phyloP scores from a whole-genome alignment of 2,329 filamentous ascomycete species.

The Drechslerella dactyloides region DNA sequence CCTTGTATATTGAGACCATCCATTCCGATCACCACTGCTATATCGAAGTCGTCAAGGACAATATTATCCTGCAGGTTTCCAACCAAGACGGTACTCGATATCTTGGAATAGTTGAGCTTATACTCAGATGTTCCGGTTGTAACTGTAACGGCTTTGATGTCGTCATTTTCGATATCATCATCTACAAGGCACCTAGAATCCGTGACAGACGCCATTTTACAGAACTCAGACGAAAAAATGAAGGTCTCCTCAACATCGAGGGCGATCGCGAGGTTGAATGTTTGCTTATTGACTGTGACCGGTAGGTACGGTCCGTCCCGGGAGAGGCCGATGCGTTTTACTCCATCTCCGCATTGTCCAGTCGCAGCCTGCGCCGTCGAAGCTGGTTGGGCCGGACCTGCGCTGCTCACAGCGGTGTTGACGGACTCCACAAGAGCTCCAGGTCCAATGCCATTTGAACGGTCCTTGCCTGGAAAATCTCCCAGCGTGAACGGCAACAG shows the following conservation, averaged over 20 bases:
- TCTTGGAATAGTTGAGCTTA: slow-evolving; percentile 6
- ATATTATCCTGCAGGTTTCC: background rate
- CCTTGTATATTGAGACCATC: background rate
- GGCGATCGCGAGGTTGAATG: slow-evolving; percentile 24
- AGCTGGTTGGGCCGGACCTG: slow-evolving; percentile 9
- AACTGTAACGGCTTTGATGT: background rate
- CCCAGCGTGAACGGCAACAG: slow-evolving; percentile 23
- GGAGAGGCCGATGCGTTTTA: slow-evolving; percentile 17
- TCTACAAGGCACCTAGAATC: background rate
- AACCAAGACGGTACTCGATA: background rate
- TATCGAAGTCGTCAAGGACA: slow-evolving; percentile 1
- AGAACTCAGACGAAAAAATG: slow-evolving; percentile 29
- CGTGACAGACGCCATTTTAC: background rate
- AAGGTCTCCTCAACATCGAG: slow-evolving; percentile 25
- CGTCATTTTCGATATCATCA: background rate
- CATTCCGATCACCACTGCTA: too few species aligned
- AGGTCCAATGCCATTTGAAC: background rate
- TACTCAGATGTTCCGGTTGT: background rate
- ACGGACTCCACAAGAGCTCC: background rate
- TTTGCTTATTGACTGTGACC: background rate
- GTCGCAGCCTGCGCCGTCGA: slow-evolving; percentile 2
- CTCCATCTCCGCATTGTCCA: slow-evolving; percentile 8
- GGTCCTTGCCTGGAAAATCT: slow-evolving; percentile 24
- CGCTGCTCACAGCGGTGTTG: background rate
- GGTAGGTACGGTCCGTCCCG: slow-evolving; percentile 26